These are phyloP conservation scores for Diplodia intermedia DNA, from an alignment of 2,329 filamentous ascomycete genomes.

Conservation along the genomic window DNA sequence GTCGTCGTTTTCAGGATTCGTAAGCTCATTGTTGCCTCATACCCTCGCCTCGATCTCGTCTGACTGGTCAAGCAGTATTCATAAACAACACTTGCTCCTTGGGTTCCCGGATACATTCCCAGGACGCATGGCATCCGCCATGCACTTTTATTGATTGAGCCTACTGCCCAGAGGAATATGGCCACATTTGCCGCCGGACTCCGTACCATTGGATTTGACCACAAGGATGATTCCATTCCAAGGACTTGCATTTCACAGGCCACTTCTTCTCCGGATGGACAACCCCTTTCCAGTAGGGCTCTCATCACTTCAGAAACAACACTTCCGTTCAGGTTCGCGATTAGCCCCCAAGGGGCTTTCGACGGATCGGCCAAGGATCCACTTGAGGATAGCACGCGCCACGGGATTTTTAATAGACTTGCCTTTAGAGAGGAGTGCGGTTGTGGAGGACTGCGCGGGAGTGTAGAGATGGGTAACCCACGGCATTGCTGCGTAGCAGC, in stretches of 20 bases:
- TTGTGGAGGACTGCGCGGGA: not conserved
- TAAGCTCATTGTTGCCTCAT: conserved; percentile 16
- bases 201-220: conserved; percentile 21
- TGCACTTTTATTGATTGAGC: conserved; percentile 28
- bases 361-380: conserved; percentile 1
- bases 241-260: conserved; percentile 25
- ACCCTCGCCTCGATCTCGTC: not conserved
- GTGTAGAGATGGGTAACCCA: conserved; percentile 25
- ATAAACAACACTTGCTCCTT: conserved; percentile 17
- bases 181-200: conserved; percentile 22
- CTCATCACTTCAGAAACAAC: not conserved
- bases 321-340: conserved; percentile 2
- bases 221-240: conserved; percentile 12
- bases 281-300: conserved; percentile 20
- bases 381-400: not conserved
- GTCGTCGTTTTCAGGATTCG: conserved; percentile 20
- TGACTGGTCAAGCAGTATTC: conserved; percentile 2
- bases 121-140: conserved; percentile 29
- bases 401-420: conserved; percentile 13
- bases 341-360: not conserved
- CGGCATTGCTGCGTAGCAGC: conserved; percentile 24
- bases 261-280: conserved; percentile 8
- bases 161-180: conserved; percentile 26
- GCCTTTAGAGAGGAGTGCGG: conserved; percentile 5
- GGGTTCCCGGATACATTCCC: conserved; percentile 19